Conservation (phyloP, 139 green algal genomes). For the Asterochloris erici region DNA sequence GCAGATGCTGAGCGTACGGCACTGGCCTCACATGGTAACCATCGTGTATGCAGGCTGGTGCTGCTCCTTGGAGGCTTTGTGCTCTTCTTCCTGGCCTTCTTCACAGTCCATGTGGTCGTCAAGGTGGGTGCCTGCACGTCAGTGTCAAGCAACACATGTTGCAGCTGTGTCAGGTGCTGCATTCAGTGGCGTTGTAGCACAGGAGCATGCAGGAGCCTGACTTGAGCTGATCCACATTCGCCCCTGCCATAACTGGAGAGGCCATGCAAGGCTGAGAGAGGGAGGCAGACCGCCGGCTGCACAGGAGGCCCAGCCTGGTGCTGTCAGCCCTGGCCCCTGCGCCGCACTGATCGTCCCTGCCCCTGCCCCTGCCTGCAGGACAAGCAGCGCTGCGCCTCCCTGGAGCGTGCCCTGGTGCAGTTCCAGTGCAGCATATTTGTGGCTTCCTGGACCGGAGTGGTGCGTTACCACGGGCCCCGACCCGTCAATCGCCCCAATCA, state of each 20-base stretch:
- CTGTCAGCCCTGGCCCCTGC: no score
- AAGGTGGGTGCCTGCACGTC: slow-evolving; percentile 20
- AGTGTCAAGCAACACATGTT: neutral
- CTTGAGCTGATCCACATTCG: no score
- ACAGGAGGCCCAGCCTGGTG: no score
- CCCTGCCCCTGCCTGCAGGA: neutral
- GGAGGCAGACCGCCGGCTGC: no score
- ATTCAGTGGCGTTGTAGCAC: no score
- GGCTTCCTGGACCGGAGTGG: slow-evolving; percentile 83
- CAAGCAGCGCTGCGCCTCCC: neutral
- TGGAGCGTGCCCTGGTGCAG: slow-evolving; percentile 51
- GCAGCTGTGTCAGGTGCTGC: neutral
- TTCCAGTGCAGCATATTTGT: slow-evolving; percentile 80
- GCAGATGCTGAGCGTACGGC: no score
- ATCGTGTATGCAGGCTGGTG: slow-evolving; percentile 41
- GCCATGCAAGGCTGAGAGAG: no score
- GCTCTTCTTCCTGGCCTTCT: slow-evolving; percentile 81
- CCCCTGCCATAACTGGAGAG: no score
- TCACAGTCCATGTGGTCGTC: slow-evolving; percentile 55
- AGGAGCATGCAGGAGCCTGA: no score
- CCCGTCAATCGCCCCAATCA: slow-evolving; percentile 63
- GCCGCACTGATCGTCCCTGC: no score
- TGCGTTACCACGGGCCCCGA: slow-evolving; percentile 87
- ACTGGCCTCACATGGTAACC: no score
- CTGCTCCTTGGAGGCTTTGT: slow-evolving; percentile 69